Percentiles rank a stretch among this genome's conserved stretches.
phyloP scores from a whole-genome alignment of 305 asterid genomes.

The Fraxinus ornus region DNA sequence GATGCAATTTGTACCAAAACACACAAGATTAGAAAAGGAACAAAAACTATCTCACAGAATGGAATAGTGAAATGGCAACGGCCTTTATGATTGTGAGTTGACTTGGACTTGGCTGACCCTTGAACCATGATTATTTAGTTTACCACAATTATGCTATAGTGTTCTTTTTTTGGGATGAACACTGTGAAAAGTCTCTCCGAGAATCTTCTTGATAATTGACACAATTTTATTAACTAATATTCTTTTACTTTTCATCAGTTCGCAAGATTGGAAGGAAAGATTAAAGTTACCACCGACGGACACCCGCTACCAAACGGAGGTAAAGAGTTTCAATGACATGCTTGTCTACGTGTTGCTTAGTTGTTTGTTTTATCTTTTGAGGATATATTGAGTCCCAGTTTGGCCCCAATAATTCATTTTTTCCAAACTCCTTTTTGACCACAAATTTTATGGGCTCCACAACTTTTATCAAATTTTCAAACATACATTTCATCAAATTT shows the following conservation, averaged over 20 bases:
- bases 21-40: not conserved
- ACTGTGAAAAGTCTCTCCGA: not conserved
- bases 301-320: conserved; percentile 86
- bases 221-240: not conserved
- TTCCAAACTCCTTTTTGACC: no score
- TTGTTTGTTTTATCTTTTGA: not conserved
- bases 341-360: not conserved
- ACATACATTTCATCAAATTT: no score
- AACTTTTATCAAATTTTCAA: no score
- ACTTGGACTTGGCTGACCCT: not conserved
- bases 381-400: not conserved
- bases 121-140: not conserved
- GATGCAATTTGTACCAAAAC: not conserved
- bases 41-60: not conserved
- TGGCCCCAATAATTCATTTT: not conserved
- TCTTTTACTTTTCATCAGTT: conserved; percentile 40
- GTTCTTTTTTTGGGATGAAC: not conserved
- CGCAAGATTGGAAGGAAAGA: conserved; percentile 85
- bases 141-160: not conserved
- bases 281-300: conserved; percentile 65
- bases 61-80: not conserved
- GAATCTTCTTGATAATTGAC: not conserved
- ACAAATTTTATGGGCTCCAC: no score
- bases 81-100: not conserved
- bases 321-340: conserved; percentile 26